Evolutionary conservation across 2,329 filamentous ascomycete species (phyloP), one percentile per base, ranked within the genome.

Genomic region (Tolypocladium endophyticum): DNA sequence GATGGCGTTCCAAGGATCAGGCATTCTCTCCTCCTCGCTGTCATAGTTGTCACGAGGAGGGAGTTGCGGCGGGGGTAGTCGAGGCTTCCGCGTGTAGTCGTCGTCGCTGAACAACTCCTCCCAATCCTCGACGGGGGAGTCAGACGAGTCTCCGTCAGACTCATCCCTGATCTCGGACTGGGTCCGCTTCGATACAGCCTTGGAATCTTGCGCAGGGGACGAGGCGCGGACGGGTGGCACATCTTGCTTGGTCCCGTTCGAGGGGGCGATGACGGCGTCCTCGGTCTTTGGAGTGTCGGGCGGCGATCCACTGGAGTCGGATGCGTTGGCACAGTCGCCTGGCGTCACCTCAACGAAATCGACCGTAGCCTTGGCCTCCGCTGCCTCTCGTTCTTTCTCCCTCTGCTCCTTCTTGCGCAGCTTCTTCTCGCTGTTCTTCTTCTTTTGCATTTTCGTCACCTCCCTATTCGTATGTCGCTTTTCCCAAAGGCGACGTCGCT

Each of bases 1-100:
- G 54, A 87, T 78, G 4, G 84, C 84, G 67, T 87, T 86, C 84
- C 85, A 87, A 1, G 82, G 80, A 30, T 82, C 78, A 0, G 78
- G 70, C 65, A 77, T 73, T 61, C 79, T 81, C 65, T 86, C 81
- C 60, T 84, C 82, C n/a, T 84, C 81, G 0, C 78, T 79, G 25
- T 81, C 79, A 43, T 81, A 80, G 2, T 76, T 72, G 8, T 76
- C 74, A 5, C 68, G 67, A 3, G 67, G 65, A 1, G 73, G 65
- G 0, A 73, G 69, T 1, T 74, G 66, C 11, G 74, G 71, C 43
- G 73, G 71, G 2, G 72, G 68, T 50, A 74, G 67, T 20, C 77
- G 75, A 5, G 79, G 80, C 68, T 81, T 81, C 59, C 79, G 77
- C 0, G 77, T 76, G 70, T 82, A 79, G 64, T 86, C 82, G 63